A percentile compares a stretch with the other conserved stretches of the same genome.
Evolutionary conservation across 148 eudicot species (phyloP).

Genomic region (Chenopodium quinoa): DNA sequence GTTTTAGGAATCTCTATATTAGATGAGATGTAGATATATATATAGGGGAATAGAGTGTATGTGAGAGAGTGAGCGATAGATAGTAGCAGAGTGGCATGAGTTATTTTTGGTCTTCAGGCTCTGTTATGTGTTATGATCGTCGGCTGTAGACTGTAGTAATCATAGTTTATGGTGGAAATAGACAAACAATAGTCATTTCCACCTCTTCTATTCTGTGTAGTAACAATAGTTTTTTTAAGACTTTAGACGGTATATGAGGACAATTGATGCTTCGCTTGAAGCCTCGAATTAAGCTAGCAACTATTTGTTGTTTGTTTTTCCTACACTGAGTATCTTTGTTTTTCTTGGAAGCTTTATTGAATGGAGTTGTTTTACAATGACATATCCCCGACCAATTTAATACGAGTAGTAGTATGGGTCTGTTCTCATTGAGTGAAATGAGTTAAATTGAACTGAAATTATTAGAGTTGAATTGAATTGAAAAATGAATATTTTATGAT

Average conservation of each 20-base stretch:
- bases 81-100: slow-evolving; percentile 28
- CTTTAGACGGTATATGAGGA: background rate
- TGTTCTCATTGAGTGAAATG: no score
- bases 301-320: background rate
- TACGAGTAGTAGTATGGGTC: no score
- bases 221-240: background rate
- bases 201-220: background rate
- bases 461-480: no score
- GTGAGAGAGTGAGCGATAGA: background rate
- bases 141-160: background rate
- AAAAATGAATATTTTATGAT: no score
- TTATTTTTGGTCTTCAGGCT: slow-evolving; percentile 35
- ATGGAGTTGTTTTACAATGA: background rate
- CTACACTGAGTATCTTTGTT: background rate
- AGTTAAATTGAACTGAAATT: no score
- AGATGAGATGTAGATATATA: slow-evolving; percentile 20
- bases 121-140: slow-evolving; percentile 18
- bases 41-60: slow-evolving; percentile 8
- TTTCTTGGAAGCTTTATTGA: background rate
- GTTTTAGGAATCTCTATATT: slow-evolving; percentile 14
- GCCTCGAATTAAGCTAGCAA: background rate
- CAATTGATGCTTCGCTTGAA: background rate
- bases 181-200: background rate
- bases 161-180: background rate
- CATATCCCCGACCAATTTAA: no score